Conservation (phyloP, 2,329 filamentous ascomycete species). For the Coniochaeta sp. region DNA sequence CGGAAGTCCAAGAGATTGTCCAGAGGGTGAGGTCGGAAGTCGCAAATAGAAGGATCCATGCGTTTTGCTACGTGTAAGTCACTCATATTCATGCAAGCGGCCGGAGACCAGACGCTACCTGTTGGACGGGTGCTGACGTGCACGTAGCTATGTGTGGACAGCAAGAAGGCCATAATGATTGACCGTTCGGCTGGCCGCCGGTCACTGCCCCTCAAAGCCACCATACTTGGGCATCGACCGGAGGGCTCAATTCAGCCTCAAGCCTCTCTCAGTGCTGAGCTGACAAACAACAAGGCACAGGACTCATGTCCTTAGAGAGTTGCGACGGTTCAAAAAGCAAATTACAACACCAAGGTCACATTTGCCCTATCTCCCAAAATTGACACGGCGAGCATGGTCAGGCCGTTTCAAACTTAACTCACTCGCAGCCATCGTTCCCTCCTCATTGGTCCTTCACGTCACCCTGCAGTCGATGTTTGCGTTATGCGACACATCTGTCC, state of each 20-base stretch:
- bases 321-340: neutral
- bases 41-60: conserved; percentile 58
- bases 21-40: conserved; percentile 60
- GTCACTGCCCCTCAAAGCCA: neutral
- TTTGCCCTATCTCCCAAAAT: neutral
- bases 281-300: neutral
- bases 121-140: neutral
- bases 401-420: neutral
- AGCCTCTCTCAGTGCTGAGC: neutral
- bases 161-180: conserved; percentile 11
- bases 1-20: conserved; percentile 57
- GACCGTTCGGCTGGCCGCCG: neutral
- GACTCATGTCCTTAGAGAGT: neutral
- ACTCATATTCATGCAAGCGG: neutral
- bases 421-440: neutral
- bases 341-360: neutral
- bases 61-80: conserved; percentile 72
- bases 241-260: neutral
- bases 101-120: neutral
- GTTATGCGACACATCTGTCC: neutral
- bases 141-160: conserved; percentile 19
- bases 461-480: neutral
- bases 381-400: neutral
- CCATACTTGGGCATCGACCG: neutral
- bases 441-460: neutral